phyloP scores from a whole-genome alignment of 441 rosid genomes.

The Isatis lusitanica region DNA sequence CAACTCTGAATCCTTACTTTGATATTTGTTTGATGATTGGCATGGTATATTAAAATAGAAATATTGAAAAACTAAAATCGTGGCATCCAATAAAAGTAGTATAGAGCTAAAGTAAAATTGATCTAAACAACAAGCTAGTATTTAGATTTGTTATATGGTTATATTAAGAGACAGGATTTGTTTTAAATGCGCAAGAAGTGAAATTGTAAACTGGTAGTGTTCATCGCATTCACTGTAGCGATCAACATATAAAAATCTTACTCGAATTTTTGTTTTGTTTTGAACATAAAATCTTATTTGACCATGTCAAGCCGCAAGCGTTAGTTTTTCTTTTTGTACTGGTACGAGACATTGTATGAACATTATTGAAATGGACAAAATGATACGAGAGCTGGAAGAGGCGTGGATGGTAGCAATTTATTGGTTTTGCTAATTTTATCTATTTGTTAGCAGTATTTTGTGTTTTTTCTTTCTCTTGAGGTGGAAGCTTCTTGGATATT shows the following conservation, averaged over 20 bases:
- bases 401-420: conserved; percentile 19
- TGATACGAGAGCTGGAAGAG: neutral
- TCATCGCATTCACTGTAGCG: neutral
- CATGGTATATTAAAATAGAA: no score
- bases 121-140: neutral
- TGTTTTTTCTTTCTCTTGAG: neutral
- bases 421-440: neutral
- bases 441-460: neutral
- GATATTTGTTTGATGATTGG: neutral
- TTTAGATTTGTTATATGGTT: neutral
- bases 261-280: neutral
- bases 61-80: neutral
- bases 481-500: conserved; percentile 21
- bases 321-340: neutral
- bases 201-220: neutral
- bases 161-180: neutral
- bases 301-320: neutral
- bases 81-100: neutral
- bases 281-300: neutral
- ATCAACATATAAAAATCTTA: neutral
- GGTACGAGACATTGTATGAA: neutral
- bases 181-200: neutral
- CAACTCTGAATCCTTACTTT: neutral
- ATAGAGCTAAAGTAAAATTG: neutral
- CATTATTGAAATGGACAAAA: conserved; percentile 1